These are phyloP conservation scores for Daedaleopsis sinensis DNA, from an alignment of 768 basidiomycete species.

Conservation along the genomic window DNA sequence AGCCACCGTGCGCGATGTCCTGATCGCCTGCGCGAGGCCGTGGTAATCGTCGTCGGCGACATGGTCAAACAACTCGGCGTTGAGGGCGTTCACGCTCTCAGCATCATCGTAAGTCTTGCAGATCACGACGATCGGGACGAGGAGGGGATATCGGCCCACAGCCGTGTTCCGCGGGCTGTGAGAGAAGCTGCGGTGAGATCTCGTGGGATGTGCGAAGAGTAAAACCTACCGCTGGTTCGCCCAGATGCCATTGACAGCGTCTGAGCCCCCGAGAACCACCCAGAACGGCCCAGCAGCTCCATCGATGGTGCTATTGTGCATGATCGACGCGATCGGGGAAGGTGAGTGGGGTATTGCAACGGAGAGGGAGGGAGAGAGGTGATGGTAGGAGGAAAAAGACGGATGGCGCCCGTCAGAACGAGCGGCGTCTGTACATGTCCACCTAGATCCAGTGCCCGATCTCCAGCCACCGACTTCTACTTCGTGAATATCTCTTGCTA, in stretches of 20 bases:
- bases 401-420: no score
- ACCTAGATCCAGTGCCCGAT: no score
- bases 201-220: not conserved
- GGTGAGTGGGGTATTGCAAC: no score
- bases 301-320: no score
- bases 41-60: not conserved
- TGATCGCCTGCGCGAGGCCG: not conserved
- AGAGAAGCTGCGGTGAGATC: no score
- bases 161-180: not conserved
- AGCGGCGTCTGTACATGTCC: no score
- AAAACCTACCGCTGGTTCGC: not conserved
- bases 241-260: not conserved
- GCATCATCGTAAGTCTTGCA: not conserved
- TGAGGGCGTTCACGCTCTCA: not conserved
- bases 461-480: no score
- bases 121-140: constrained; percentile 7
- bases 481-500: no score
- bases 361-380: not conserved
- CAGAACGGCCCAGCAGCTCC: not conserved
- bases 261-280: not conserved
- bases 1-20: no score
- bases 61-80: not conserved
- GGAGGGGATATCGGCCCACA: not conserved
- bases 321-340: not conserved
- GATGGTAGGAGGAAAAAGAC: no score